Base-by-base conservation (phyloP, 2,329 filamentous ascomycete species). In the Ophiocordyceps camponoti-leonardi region DNA sequence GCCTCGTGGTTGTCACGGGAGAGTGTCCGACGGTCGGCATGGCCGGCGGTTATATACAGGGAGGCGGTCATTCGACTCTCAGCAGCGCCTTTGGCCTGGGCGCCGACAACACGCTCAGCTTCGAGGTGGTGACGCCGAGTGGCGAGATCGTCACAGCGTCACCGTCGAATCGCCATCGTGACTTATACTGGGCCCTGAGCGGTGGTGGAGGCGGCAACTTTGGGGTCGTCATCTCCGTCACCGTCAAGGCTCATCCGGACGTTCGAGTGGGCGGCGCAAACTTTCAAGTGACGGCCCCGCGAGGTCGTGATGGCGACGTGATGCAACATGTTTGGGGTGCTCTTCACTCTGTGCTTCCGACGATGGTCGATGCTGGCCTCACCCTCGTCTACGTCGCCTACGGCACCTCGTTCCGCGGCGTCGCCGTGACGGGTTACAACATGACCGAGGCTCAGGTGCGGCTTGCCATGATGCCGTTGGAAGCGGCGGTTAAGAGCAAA, bases 111-210 rank as follows among this genome's bases (percentile, higher is more conserved):
- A 66, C 69, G 0, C 61, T 81, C 1, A 63, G 69, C 45, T 72
- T 63, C 48, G 65, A 75, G 47, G 71, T 78, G 1, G 65, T 81
- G 19, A 71, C 68, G 8, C 69, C 66, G 0, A 54, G 56, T 23
- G 75, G 76, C 0, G 49, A 61, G n/a, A 52, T 68, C 28, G 48
- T 77, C 3, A 67, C 57, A 2, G 73, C 72, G 3, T 67, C 62
- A 10, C 64, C 59, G 3, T 48, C 46, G 4, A 40, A 49, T 40
- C 45, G 58, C 1, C 35, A 37, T 19, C 48, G 65, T 16, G 75
- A 80, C 46, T 62, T 81, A 7, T 79, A 75, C 61, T 83, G 77
- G 77, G 79, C 77, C 1, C 58, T 80, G 1, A 64, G 65, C 40
- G 76, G 77, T 4, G 75, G 77, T 0, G 77, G 78, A 2, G 71